phyloP scores from a whole-genome alignment of 2,329 filamentous ascomycete genomes.

The Scortechinia acanthostroma region DNA sequence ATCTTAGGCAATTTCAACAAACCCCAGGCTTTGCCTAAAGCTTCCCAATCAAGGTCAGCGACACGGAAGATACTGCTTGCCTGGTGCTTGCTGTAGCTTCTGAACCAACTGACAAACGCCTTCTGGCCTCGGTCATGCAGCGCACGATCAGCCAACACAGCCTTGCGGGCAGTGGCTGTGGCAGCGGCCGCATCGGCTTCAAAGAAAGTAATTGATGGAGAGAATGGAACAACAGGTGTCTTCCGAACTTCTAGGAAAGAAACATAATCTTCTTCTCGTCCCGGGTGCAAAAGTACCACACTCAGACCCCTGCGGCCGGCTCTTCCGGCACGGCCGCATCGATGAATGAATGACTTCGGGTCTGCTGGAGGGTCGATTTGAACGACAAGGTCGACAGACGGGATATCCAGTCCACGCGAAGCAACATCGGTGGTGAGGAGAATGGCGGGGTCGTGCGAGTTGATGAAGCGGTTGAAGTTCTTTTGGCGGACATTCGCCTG shows the following conservation, averaged over 20 bases:
- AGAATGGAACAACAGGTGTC: constrained; percentile 50
- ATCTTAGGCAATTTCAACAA: constrained; percentile 64
- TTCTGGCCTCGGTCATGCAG: constrained; percentile 62
- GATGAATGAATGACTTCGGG: constrained; percentile 69
- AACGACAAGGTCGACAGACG: constrained; percentile 64
- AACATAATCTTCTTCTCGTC: constrained; percentile 66
- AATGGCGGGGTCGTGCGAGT: constrained; percentile 48
- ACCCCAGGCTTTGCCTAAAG: constrained; percentile 58
- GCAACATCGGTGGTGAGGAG: constrained; percentile 70
- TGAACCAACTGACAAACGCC: constrained; percentile 67
- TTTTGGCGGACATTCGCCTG: constrained; percentile 63
- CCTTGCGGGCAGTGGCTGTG: constrained; percentile 39
- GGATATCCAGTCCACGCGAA: constrained; percentile 67
- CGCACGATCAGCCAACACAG: constrained; percentile 23
- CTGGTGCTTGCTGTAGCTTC: constrained; percentile 66
- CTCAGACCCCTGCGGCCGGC: constrained; percentile 64
- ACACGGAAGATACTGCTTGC: constrained; percentile 68
- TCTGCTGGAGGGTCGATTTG: constrained; percentile 68
- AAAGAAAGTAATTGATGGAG: constrained; percentile 30
- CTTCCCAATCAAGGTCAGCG: constrained; percentile 57
- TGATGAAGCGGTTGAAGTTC: constrained; percentile 60
- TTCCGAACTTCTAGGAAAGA: constrained; percentile 62
- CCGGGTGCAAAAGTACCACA: constrained; percentile 58
- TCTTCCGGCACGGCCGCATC: constrained; percentile 61
- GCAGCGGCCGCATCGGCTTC: constrained; percentile 36